Evolutionary conservation across 257 asterid species (phyloP).

Genomic region (Paraleonurus japonicus): DNA sequence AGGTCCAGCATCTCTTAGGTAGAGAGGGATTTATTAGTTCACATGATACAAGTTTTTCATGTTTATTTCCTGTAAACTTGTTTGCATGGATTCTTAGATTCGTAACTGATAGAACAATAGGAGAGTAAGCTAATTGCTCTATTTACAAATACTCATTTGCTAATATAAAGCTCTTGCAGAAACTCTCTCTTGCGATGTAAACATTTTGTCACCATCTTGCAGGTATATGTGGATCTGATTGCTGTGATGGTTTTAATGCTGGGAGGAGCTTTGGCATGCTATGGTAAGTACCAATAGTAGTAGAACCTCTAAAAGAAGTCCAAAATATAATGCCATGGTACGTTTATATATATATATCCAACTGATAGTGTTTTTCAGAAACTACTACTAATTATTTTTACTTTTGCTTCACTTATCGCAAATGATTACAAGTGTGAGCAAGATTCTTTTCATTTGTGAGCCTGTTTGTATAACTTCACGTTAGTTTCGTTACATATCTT

Average conservation of each 20-base stretch:
- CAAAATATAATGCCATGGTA: neutral
- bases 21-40: neutral
- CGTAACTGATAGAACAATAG: neutral
- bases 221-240: conserved; percentile 85
- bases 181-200: no score
- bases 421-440: neutral
- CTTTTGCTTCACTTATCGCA: neutral
- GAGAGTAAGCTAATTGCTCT: neutral
- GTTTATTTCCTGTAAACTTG: neutral
- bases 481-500: neutral
- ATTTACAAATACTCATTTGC: neutral
- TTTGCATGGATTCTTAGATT: neutral
- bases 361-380: neutral
- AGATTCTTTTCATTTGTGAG: neutral
- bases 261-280: conserved; percentile 95
- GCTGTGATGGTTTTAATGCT: conserved; percentile 61
- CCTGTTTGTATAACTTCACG: neutral
- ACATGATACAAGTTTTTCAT: neutral
- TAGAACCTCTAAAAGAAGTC: conserved; percentile 3
- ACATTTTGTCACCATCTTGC: conserved; percentile 31
- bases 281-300: conserved; percentile 53
- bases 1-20: neutral
- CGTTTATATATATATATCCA: neutral
- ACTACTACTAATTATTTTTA: neutral
- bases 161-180: no score